Evolutionary conservation across 2,329 filamentous ascomycete genomes (phyloP).

Genomic region (Rugonectria rugulosa): DNA sequence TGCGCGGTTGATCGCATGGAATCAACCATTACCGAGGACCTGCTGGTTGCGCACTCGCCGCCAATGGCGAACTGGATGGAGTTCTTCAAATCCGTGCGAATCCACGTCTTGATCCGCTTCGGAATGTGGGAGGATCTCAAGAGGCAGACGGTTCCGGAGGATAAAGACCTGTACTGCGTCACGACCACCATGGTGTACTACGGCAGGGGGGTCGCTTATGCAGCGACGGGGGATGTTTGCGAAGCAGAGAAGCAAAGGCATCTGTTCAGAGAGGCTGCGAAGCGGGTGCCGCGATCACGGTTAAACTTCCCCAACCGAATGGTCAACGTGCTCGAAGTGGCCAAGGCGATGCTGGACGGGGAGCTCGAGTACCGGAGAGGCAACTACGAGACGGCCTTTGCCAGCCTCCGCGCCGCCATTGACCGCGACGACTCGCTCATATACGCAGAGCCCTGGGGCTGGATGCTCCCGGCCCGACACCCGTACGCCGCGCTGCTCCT

Average conservation of each 20-base stretch:
- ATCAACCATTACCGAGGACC: slow-evolving; percentile 65
- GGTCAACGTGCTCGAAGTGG: slow-evolving; percentile 67
- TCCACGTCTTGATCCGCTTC: slow-evolving; percentile 77
- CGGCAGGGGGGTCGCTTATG: slow-evolving; percentile 71
- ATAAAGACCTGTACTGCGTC: slow-evolving; percentile 69
- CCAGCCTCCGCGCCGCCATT: slow-evolving; percentile 64
- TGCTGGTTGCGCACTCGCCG: slow-evolving; percentile 70
- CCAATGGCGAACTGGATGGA: slow-evolving; percentile 85
- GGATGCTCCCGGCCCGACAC: slow-evolving; percentile 79
- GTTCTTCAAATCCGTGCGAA: slow-evolving; percentile 70
- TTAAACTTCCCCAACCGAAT: slow-evolving; percentile 56
- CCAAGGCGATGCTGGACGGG: slow-evolving; percentile 73
- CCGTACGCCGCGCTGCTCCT: slow-evolving; percentile 74
- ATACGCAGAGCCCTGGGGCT: slow-evolving; percentile 80
- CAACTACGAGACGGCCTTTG: slow-evolving; percentile 66
- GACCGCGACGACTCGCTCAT: slow-evolving; percentile 67
- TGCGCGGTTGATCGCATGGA: slow-evolving; percentile 68
- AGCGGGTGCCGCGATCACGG: slow-evolving; percentile 63
- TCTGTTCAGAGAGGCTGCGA: slow-evolving; percentile 59
- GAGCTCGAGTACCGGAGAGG: slow-evolving; percentile 75
- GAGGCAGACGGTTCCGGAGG: slow-evolving; percentile 57
- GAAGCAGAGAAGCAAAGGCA: slow-evolving; percentile 61
- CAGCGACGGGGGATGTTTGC: slow-evolving; percentile 62
- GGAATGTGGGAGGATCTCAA: slow-evolving; percentile 75
- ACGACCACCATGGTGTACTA: slow-evolving; percentile 75